Conservation (phyloP, 2,329 filamentous ascomycete species). For the Pseudogymnoascus sp. region DNA sequence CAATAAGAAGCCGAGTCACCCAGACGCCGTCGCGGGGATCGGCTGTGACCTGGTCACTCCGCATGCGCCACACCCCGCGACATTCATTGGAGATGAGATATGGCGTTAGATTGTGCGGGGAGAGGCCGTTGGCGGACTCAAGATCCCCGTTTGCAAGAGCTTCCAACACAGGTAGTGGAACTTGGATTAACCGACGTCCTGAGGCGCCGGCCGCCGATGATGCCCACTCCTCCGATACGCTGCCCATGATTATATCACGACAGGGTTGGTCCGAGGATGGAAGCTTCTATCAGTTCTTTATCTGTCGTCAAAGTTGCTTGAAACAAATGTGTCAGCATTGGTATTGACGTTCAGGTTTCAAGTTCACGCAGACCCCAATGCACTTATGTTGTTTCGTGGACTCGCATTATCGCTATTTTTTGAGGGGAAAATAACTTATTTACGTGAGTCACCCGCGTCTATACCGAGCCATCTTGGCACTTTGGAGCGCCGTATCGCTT, state of each 20-base stretch:
- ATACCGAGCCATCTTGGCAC: neutral
- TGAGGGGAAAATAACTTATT: neutral
- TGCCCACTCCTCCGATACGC: neutral
- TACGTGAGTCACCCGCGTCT: neutral
- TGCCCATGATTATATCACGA: neutral
- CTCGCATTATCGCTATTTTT: neutral
- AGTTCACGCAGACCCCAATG: neutral
- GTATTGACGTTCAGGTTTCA: neutral
- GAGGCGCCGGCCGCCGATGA: neutral
- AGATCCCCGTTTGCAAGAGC: neutral
- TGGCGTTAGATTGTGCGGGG: neutral
- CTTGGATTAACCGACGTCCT: neutral
- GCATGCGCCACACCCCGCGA: neutral
- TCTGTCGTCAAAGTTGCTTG: neutral
- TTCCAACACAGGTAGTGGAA: neutral
- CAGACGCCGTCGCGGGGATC: neutral
- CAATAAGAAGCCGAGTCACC: neutral
- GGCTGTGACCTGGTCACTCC: neutral
- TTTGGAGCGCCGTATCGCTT: neutral
- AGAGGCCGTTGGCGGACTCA: neutral
- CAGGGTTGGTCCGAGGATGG: neutral
- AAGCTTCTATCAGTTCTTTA: too few species aligned
- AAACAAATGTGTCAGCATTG: neutral
- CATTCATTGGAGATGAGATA: neutral
- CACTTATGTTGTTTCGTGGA: neutral